Conservation (phyloP, 805 yeast genomes). For the Vanderwaltozyma tropicalis region DNA sequence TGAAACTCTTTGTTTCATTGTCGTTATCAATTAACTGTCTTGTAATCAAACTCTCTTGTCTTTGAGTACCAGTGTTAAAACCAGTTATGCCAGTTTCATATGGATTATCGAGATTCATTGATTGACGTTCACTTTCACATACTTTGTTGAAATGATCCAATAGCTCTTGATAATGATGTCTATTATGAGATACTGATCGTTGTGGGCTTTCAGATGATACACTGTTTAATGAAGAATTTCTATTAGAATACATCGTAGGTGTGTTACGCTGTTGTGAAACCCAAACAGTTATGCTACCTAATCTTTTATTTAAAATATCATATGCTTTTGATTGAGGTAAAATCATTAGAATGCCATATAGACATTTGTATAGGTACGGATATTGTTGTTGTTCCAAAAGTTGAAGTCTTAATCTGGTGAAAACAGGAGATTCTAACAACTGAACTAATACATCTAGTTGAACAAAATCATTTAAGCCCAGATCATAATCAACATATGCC, state of each 20-base stretch:
- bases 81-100: not conserved
- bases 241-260: constrained; percentile 2
- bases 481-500: constrained; percentile 69
- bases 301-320: constrained; percentile 65
- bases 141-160: constrained; percentile 23
- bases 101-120: not conserved
- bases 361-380: constrained; percentile 73
- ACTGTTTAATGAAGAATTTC: constrained; percentile 6
- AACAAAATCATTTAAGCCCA: constrained; percentile 60
- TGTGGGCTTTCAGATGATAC: constrained; percentile 11
- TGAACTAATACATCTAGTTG: constrained; percentile 88
- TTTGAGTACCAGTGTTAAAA: not conserved
- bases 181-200: constrained; percentile 21
- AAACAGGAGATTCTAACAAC: constrained; percentile 83
- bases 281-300: constrained; percentile 35
- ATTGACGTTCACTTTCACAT: constrained; percentile 3
- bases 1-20: not conserved
- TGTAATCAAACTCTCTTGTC: not conserved
- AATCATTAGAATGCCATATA: constrained; percentile 87
- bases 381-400: constrained; percentile 76
- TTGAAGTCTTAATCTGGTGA: constrained; percentile 76
- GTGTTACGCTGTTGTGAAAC: constrained; percentile 12
- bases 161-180: constrained; percentile 19
- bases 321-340: constrained; percentile 91
- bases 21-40: not conserved